Evolutionary conservation across 2,329 filamentous ascomycete genomes (phyloP).

Genomic region (Aspergillus unguis): DNA sequence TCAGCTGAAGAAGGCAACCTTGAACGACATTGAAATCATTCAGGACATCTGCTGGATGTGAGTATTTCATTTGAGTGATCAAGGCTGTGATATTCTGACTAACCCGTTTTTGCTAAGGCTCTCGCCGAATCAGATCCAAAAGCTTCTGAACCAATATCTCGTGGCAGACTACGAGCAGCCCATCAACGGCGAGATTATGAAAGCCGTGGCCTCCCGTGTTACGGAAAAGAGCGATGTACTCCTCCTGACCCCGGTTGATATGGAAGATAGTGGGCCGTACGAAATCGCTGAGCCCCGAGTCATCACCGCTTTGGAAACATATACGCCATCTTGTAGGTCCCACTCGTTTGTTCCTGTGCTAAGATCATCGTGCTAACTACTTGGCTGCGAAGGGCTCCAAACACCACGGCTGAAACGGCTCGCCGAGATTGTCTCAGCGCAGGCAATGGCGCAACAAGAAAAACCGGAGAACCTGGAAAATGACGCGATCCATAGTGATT

Average conservation of each 20-base stretch:
- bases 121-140: constrained; percentile 98
- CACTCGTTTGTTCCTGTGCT: too few species aligned
- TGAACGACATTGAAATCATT: constrained; percentile 99
- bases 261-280: constrained; percentile 98
- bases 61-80: constrained; percentile 41
- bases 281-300: constrained; percentile 96
- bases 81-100: too few species aligned
- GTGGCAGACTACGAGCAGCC: constrained; percentile 99
- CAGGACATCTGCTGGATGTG: constrained; percentile 99
- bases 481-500: constrained; percentile 15
- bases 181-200: constrained; percentile 99
- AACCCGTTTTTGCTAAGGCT: constrained; percentile 56
- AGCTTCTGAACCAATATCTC: constrained; percentile 96
- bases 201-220: constrained; percentile 92
- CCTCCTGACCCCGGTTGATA: constrained; percentile 89
- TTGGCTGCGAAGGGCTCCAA: constrained; percentile 71
- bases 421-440: constrained; percentile 95
- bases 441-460: constrained; percentile 93
- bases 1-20: constrained; percentile 95
- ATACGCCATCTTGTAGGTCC: constrained; percentile 89
- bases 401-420: constrained; percentile 90
- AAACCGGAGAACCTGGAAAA: constrained; percentile 58
- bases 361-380: constrained; percentile 15
- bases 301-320: constrained; percentile 95
- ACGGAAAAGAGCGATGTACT: constrained; percentile 98